These are phyloP conservation scores for Harringtonia aguacate DNA, from an alignment of 2,329 filamentous ascomycete species.

Conservation along the genomic window DNA sequence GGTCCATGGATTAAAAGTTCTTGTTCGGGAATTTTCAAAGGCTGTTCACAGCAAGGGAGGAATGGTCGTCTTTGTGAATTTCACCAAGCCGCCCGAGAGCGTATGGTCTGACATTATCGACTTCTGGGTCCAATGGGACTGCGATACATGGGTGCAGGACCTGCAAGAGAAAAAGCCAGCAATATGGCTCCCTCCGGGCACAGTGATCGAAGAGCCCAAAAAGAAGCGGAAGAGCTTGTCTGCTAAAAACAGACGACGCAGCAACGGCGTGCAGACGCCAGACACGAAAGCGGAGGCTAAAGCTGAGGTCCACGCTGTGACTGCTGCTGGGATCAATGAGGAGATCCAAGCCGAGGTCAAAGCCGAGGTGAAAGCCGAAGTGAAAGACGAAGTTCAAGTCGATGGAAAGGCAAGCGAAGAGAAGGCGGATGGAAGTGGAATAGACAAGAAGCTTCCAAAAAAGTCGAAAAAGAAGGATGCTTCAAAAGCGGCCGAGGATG, in stretches of 20 bases:
- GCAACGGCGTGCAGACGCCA: conserved; percentile 2
- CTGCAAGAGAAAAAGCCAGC: conserved; percentile 46
- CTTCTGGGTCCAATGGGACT: conserved; percentile 66
- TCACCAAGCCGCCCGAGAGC: conserved; percentile 61
- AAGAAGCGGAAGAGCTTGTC: conserved; percentile 22
- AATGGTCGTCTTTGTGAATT: conserved; percentile 63
- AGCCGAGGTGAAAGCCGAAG: neutral
- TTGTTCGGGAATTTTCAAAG: conserved; percentile 62
- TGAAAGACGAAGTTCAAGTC: neutral
- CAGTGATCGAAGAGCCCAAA: conserved; percentile 24
- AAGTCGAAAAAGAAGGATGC: neutral
- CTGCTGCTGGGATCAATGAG: no score
- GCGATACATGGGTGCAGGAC: conserved; percentile 60
- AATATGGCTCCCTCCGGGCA: conserved; percentile 44
- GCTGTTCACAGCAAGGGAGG: conserved; percentile 58
- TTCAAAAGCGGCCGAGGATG: neutral
- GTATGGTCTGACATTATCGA: conserved; percentile 64
- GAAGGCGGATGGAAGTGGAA: neutral
- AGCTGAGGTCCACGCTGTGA: neutral
- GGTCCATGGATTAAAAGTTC: conserved; percentile 60
- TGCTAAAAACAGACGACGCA: conserved; percentile 4
- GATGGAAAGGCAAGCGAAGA: neutral
- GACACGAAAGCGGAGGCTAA: neutral
- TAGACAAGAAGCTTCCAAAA: neutral
- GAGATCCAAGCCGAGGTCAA: no score